Evolutionary conservation across 768 basidiomycete species (phyloP).

Genomic region (Clitopilus hobsonii): DNA sequence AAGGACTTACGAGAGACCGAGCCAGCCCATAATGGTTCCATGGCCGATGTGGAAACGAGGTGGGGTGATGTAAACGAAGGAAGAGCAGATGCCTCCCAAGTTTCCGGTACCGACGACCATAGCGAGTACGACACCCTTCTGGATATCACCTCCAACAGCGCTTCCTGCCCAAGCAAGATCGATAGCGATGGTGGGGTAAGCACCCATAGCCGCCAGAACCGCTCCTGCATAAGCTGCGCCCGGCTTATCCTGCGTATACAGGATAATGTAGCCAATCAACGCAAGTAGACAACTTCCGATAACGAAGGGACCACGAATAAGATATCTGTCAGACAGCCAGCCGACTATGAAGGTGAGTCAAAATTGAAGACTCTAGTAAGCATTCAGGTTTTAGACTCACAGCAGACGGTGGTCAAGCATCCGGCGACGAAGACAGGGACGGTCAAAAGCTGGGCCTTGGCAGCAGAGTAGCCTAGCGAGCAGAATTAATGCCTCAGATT

Average conservation of each 20-base stretch:
- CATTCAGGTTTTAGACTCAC: slow-evolving; percentile 10
- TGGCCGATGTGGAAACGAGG: slow-evolving; percentile 35
- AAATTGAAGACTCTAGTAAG: not conserved
- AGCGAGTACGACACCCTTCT: slow-evolving; percentile 45
- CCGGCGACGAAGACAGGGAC: slow-evolving; percentile 46
- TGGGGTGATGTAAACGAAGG: slow-evolving; percentile 32
- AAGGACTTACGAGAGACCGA: slow-evolving; percentile 29
- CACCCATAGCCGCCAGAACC: slow-evolving; percentile 46
- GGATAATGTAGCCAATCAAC: slow-evolving; percentile 46
- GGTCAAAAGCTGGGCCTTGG: slow-evolving; percentile 45
- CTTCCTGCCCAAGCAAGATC: slow-evolving; percentile 51
- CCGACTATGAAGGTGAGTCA: slow-evolving; percentile 21
- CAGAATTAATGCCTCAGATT: not conserved
- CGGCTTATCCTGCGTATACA: slow-evolving; percentile 31
- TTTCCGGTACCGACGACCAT: slow-evolving; percentile 54
- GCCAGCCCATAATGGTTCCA: slow-evolving; percentile 26
- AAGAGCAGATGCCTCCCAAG: slow-evolving; percentile 42
- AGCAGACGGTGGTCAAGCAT: slow-evolving; percentile 34
- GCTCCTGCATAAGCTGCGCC: slow-evolving; percentile 42
- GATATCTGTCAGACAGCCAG: slow-evolving; percentile 34
- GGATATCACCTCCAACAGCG: slow-evolving; percentile 52
- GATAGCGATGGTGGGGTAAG: slow-evolving; percentile 45
- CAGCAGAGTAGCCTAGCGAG: slow-evolving; percentile 37
- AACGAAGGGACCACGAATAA: slow-evolving; percentile 45
- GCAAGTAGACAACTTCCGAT: slow-evolving; percentile 36